Evolutionary conservation across 495 filamentous ascomycete species (phyloP).

Genomic region (Talaromyces thailandensis): DNA sequence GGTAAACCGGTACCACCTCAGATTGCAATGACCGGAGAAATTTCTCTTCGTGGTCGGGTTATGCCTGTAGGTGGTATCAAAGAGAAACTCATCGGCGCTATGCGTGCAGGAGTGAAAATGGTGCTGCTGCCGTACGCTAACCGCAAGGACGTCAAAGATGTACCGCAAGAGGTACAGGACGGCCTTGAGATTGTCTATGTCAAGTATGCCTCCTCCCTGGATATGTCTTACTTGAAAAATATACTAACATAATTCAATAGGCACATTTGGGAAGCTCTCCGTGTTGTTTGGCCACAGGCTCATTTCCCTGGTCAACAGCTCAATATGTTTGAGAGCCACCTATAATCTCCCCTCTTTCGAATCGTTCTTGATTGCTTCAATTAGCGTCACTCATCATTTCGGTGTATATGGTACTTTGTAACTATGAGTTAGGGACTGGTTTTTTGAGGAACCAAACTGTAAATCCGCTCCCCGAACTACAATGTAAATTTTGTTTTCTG

Average conservation of each 20-base stretch:
- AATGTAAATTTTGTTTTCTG: background rate
- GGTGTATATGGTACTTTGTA: background rate
- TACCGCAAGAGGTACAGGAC: slow-evolving; percentile 82
- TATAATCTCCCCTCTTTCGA: slow-evolving; percentile 26
- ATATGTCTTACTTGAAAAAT: slow-evolving; percentile 7
- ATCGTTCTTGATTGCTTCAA: slow-evolving; percentile 1
- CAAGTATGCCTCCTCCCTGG: slow-evolving; percentile 42
- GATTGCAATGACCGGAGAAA: slow-evolving; percentile 96
- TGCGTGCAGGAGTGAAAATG: slow-evolving; percentile 89
- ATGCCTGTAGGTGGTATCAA: slow-evolving; percentile 93
- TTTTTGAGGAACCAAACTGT: background rate
- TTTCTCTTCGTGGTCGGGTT: slow-evolving; percentile 80
- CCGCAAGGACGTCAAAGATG: slow-evolving; percentile 85
- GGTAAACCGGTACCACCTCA: slow-evolving; percentile 83
- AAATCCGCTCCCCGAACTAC: background rate
- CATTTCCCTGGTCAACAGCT: slow-evolving; percentile 66
- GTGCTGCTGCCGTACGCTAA: slow-evolving; percentile 85
- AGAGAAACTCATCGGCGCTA: slow-evolving; percentile 94
- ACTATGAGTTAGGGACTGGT: background rate
- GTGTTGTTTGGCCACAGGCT: slow-evolving; percentile 73
- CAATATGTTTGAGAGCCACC: slow-evolving; percentile 52
- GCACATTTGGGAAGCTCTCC: slow-evolving; percentile 85
- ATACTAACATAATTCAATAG: slow-evolving; percentile 30
- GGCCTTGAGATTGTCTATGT: slow-evolving; percentile 86
- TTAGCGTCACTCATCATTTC: background rate